Evolutionary conservation across 345 rosid genomes (phyloP), one percentile per base, ranked within the genome.

Genomic region (Hibiscus trionum): DNA sequence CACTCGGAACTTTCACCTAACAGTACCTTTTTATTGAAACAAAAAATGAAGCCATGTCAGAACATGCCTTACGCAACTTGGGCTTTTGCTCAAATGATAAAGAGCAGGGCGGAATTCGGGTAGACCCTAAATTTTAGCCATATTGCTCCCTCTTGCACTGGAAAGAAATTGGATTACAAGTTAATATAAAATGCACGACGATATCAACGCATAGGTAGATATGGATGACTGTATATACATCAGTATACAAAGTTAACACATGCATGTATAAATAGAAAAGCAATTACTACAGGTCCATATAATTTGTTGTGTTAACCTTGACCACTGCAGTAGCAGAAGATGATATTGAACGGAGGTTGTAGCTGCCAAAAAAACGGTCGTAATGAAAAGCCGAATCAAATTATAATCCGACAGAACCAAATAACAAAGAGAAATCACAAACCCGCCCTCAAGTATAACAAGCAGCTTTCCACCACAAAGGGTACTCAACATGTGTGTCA

Each of bases 371-470:
- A 68, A 12, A 52, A 55, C 63, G 3, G n/a, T 49, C n/a, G 14
- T 29, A 49, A 59, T 61, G 76, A 61, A 66, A 26, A 58, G 42
- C 52, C 4, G 9, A 31, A 57, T 47, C 11, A 4, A 16, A 72
- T 42, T 33, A 56, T 37, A 42, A 69, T 55, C 37, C 73, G 47
- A 60, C 55, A 52, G 31, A 49, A 70, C 44, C 11, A 66, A 65
- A 60, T 56, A 42, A 58, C 57, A 62, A 26, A 71, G 56, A 56
- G 59, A 11, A 67, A 70, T 75, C 27, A 78, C 86, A 8, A 72
- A 92, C 97, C 99, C 96, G 86, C 97, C 99, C 90, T 95, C 97
- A 15, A 95, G 97, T 80, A 95, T 86, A 61, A 92, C 93, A 61
- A 92, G 97, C 87, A 95, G 77, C 87, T 92, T 95, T 65, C 97